Percentiles rank a stretch among this genome's conserved stretches.
Conservation (phyloP, 352 stramenopile genomes). For the Pythium insidiosum region DNA sequence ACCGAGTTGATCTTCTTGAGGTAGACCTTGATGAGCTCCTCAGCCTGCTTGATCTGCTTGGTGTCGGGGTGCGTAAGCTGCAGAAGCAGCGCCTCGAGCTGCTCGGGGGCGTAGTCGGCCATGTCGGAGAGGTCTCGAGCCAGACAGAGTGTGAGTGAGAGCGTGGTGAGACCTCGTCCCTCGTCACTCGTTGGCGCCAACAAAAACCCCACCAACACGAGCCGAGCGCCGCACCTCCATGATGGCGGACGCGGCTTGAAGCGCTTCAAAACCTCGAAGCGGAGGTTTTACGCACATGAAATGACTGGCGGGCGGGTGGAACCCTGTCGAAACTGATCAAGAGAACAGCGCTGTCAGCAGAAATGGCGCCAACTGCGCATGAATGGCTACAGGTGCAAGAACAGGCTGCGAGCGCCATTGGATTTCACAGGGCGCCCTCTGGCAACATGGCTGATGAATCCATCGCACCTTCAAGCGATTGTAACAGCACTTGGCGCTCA, state of each 20-base stretch:
- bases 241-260: too few relatives aligned
- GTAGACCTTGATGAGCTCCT: conserved; percentile 89
- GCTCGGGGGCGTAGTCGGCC: conserved; percentile 75
- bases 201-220: too few relatives aligned
- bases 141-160: neutral
- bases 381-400: too few relatives aligned
- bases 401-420: too few relatives aligned
- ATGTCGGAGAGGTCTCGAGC: conserved; percentile 19
- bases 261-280: conserved; percentile 12
- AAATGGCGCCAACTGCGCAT: too few relatives aligned
- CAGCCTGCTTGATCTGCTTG: conserved; percentile 92
- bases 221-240: neutral
- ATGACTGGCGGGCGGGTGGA: conserved; percentile 15
- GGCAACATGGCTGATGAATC: too few relatives aligned
- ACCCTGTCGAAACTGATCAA: conserved; percentile 11
- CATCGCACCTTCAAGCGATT: too few relatives aligned
- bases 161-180: neutral
- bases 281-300: conserved; percentile 13
- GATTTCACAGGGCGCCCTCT: too few relatives aligned
- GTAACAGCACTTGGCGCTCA: too few relatives aligned
- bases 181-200: neutral
- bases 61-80: conserved; percentile 93
- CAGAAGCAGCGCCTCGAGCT: conserved; percentile 80
- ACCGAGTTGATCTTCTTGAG: conserved; percentile 88
- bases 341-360: too few relatives aligned